Conservation (phyloP, 108 stramenopile genomes). For the Nitzschia inconspicua region DNA sequence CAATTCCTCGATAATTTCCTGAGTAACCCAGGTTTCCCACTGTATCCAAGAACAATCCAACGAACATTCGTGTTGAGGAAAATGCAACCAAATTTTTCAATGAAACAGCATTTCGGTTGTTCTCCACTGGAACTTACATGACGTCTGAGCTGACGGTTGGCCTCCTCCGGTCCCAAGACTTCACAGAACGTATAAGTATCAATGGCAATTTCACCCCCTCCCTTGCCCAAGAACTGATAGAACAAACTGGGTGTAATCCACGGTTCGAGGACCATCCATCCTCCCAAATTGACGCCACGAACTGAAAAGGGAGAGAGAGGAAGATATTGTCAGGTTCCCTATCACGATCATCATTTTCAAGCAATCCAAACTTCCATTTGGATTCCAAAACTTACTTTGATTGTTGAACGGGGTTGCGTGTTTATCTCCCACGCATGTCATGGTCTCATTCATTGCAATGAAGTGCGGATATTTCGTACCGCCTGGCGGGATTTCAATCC, state of each 20-base stretch:
- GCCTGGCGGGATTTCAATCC: no score
- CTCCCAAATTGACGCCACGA: slow-evolving; percentile 87
- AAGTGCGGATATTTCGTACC: slow-evolving; percentile 46
- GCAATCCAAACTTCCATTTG: no score
- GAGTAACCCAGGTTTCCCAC: slow-evolving; percentile 90
- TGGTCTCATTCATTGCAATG: slow-evolving; percentile 53
- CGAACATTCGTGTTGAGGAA: no score
- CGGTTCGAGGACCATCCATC: slow-evolving; percentile 93
- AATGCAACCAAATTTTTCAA: no score
- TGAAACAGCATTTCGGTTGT: no score
- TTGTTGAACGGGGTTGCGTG: slow-evolving; percentile 83
- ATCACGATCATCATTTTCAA: no score
- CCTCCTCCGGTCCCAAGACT: slow-evolving; percentile 80
- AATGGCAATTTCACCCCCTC: slow-evolving; percentile 71
- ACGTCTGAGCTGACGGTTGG: slow-evolving; percentile 77
- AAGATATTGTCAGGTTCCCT: no score
- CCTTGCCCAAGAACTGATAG: slow-evolving; percentile 86
- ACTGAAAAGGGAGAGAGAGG: no score
- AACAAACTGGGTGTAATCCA: slow-evolving; percentile 94
- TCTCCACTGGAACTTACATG: no score
- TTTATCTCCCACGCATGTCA: slow-evolving; percentile 62
- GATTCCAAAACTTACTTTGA: no score
- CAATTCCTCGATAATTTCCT: slow-evolving; percentile 72
- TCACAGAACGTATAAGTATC: slow-evolving; percentile 90
- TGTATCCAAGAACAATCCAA: no score